Conservation (phyloP, 176 grass and related monocot genomes). For the Oryza punctata region DNA sequence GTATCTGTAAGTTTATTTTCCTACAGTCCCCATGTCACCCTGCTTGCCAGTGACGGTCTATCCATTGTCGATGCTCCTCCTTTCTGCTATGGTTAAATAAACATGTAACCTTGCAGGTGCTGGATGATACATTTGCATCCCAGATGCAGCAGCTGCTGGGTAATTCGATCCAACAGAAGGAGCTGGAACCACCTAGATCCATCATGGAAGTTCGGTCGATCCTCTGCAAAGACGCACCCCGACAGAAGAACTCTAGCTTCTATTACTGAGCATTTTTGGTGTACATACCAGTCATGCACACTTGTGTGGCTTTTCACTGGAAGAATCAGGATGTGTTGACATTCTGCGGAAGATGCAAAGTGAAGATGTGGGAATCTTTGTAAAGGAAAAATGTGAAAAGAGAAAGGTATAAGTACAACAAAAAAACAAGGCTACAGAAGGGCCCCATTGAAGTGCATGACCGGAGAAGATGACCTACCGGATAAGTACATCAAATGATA, state of each 20-base stretch:
- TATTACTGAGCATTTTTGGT: constrained; percentile 62
- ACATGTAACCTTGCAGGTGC: constrained; percentile 51
- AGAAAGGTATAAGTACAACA: neutral
- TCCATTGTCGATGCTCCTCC: neutral
- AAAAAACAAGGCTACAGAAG: constrained; percentile 18
- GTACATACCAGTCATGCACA: constrained; percentile 31
- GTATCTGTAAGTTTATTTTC: constrained; percentile 64
- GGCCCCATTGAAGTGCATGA: constrained; percentile 8
- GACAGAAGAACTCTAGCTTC: constrained; percentile 68
- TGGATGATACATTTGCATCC: constrained; percentile 93
- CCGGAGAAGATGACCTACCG: constrained; percentile 23
- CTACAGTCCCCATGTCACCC: neutral
- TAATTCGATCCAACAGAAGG: constrained; percentile 73
- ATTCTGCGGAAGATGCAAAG: neutral
- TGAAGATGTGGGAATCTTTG: constrained; percentile 22
- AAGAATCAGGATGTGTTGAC: neutral
- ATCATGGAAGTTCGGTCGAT: constrained; percentile 98
- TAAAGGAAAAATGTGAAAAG: constrained; percentile 12
- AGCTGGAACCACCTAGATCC: constrained; percentile 82
- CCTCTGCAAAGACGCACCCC: constrained; percentile 88
- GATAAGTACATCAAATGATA: constrained; percentile 27
- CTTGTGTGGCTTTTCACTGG: constrained; percentile 12
- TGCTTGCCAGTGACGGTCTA: neutral
- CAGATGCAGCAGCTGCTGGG: constrained; percentile 90
- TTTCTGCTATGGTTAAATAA: neutral